phyloP scores from a whole-genome alignment of 768 basidiomycete species.

The Tylopilus balloui region DNA sequence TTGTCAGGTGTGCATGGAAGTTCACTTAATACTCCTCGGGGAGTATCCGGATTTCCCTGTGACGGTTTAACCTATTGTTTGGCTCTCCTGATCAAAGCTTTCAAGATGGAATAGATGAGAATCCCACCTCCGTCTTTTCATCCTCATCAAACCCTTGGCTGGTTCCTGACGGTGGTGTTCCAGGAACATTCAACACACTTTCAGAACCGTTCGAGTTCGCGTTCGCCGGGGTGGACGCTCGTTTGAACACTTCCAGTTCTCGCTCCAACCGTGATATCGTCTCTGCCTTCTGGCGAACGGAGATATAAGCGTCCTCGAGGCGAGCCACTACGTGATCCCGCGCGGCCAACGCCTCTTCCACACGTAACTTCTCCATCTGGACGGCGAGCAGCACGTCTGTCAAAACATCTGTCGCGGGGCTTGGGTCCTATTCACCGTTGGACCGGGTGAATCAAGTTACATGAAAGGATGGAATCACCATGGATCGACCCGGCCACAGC shows the following conservation, averaged over 20 bases:
- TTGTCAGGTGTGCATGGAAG: slow-evolving; percentile 20
- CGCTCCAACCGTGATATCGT: slow-evolving; percentile 46
- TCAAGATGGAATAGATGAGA: background rate
- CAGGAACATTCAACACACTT: background rate
- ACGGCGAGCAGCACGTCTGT: slow-evolving; percentile 54
- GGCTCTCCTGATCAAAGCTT: background rate
- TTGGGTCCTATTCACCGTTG: background rate
- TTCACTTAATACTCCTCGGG: background rate
- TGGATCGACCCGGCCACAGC: background rate
- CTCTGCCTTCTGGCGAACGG: slow-evolving; percentile 56
- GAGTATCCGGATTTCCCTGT: background rate
- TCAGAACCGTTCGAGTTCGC: slow-evolving; percentile 6
- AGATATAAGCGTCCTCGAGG: slow-evolving; percentile 54
- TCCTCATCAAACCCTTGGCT: background rate
- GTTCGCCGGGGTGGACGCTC: slow-evolving; percentile 20
- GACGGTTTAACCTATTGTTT: background rate
- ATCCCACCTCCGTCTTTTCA: slow-evolving; percentile 5
- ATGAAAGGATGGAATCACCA: slow-evolving; percentile 10
- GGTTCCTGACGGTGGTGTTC: background rate
- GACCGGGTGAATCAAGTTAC: background rate
- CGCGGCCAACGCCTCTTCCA: slow-evolving; percentile 55
- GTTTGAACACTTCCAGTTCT: slow-evolving; percentile 32
- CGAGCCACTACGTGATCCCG: slow-evolving; percentile 59
- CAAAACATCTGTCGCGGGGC: background rate
- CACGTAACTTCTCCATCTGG: slow-evolving; percentile 48